phyloP scores from a whole-genome alignment of 352 stramenopile species.

The Globisporangium radiosum region DNA sequence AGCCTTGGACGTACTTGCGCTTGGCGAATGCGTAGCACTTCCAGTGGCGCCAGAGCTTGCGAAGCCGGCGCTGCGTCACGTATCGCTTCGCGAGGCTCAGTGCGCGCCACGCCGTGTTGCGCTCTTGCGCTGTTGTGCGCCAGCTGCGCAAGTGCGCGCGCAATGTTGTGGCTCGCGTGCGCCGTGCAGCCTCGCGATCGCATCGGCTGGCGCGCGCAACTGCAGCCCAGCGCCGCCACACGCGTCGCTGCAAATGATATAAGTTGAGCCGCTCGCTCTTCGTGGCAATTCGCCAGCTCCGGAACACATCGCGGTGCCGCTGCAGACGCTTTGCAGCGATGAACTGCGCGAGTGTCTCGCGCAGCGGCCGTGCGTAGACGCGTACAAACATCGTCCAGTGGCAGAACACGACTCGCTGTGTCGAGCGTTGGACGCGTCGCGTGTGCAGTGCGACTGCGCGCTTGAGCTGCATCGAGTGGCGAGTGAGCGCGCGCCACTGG shows the following conservation, averaged over 20 bases:
- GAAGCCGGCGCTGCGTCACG: conserved; percentile 47
- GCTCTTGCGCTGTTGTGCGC: conserved; percentile 27
- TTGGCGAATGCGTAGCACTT: conserved; percentile 66
- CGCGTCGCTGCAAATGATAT: conserved; percentile 15
- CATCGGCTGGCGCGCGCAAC: conserved; percentile 16
- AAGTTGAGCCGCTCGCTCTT: conserved; percentile 17
- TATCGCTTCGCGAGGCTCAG: conserved; percentile 51
- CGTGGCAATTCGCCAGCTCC: conserved; percentile 25
- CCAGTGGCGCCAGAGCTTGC: conserved; percentile 75
- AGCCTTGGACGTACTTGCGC: conserved; percentile 61
- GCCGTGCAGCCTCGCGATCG: conserved; percentile 16
- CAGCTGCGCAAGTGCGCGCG: conserved; percentile 37
- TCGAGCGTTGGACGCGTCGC: conserved; percentile 12
- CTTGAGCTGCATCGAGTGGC: conserved; percentile 6
- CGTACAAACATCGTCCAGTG: conserved; percentile 49
- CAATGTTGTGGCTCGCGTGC: conserved; percentile 15
- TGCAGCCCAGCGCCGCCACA: conserved; percentile 32
- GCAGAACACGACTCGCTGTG: conserved; percentile 26
- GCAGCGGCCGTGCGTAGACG: conserved; percentile 23
- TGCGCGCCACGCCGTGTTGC: conserved; percentile 28
- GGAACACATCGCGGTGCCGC: conserved; percentile 10
- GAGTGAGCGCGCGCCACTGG: conserved; percentile 4
- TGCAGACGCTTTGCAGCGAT: conserved; percentile 1
- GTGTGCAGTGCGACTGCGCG: conserved; percentile 18
- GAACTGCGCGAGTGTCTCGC: conserved; percentile 14